These are phyloP conservation scores for Gremmenia infestans DNA, from an alignment of 2,329 filamentous ascomycete genomes.

Conservation along the genomic window DNA sequence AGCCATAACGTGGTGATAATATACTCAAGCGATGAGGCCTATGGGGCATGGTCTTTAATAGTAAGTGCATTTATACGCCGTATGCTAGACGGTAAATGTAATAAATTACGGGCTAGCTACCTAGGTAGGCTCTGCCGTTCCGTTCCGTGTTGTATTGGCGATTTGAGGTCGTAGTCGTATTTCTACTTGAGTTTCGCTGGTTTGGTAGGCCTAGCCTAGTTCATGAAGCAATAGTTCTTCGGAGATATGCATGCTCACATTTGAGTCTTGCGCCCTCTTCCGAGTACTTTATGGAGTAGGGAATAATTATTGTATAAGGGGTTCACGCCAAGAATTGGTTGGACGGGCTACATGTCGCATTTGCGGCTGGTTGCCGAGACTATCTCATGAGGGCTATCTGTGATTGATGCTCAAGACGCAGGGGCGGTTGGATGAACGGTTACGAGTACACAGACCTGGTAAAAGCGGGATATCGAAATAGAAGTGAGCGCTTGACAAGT, in stretches of 20 bases:
- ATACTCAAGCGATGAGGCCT: neutral
- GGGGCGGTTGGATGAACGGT: too few relatives aligned
- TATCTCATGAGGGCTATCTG: neutral
- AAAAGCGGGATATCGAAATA: too few relatives aligned
- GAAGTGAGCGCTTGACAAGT: too few relatives aligned
- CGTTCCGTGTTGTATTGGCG: neutral
- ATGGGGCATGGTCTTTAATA: neutral
- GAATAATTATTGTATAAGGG: neutral
- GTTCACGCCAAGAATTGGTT: neutral
- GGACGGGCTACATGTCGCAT: neutral
- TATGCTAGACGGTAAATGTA: too few relatives aligned
- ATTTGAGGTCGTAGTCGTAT: neutral
- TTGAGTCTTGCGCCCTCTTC: neutral
- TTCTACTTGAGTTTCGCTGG: neutral
- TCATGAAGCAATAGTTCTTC: neutral
- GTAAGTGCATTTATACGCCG: neutral
- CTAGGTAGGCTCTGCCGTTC: neutral
- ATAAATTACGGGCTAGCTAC: too few relatives aligned
- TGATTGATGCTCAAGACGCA: too few relatives aligned
- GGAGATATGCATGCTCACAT: neutral
- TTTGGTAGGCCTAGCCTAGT: neutral
- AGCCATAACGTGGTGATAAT: slow-evolving; percentile 3
- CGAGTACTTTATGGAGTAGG: too few relatives aligned
- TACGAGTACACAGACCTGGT: too few relatives aligned
- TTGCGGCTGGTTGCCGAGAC: neutral